Base-by-base conservation (phyloP, 306 rosid genomes). In the Ormosia emarginata region DNA sequence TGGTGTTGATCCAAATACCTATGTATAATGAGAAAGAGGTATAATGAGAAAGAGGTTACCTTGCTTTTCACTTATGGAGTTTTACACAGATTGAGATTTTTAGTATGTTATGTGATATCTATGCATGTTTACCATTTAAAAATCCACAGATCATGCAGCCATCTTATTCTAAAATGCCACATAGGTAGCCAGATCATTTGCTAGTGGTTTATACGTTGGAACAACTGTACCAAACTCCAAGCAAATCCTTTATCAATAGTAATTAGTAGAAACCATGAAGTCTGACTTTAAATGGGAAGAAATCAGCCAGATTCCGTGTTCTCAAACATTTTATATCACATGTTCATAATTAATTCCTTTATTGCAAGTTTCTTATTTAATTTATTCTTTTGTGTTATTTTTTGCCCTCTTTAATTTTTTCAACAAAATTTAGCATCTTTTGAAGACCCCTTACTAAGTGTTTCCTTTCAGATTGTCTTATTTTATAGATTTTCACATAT, bases 21-120 rank as follows among this genome's bases (percentile, higher is more conserved):
- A 87, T 87, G 92, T 89, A 64, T 55, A 87, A 89, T 34, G 93
- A 89, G 87, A 89, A 86, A 86, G 93, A 89, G 93, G 91, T 89
- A 83, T n/a, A n/a, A n/a, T n/a, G n/a, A n/a, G n/a, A n/a, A n/a
- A n/a, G n/a, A n/a, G n/a, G n/a, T n/a, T n/a, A 43, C 47, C 11
- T 71, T 81, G 40, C 78, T 57, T 59, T 49, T 52, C 47, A 65
- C 62, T 37, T 47, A 37, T 37, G 10, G 44, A 73, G 33, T 13
- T 41, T 46, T 29, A 78, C 71, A 65, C 18, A 80, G 18, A 78
- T 15, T 44, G 34, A 50, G 52, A 30, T 36, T 67, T 39, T 64
- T 12, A 29, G 15, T 6, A 39, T 33, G 55, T 57, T 61, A 30
- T 24, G 67, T 41, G 41, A 77, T 52, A 80, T 61, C 8, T 56